A percentile compares a stretch with the other conserved stretches of the same genome.
phyloP scores from a whole-genome alignment of 345 rosid species.

The Lenwebbia sp. region DNA sequence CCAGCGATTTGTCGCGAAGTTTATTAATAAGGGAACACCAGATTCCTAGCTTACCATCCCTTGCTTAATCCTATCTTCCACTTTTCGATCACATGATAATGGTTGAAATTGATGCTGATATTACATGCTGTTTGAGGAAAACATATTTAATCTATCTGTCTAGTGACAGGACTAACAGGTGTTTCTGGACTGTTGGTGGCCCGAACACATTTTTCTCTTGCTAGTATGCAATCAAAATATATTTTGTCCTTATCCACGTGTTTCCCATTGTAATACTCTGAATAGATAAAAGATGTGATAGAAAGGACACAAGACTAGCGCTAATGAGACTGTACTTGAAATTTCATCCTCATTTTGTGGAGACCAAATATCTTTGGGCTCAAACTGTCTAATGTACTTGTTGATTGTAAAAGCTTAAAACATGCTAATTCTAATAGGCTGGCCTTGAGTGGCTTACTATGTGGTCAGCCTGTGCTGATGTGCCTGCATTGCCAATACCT shows the following conservation, averaged over 20 bases:
- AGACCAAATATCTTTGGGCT: not conserved
- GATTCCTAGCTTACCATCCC: not conserved
- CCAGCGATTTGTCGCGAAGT: not conserved
- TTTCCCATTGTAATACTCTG: not conserved
- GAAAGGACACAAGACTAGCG: not conserved
- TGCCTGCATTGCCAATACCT: not conserved
- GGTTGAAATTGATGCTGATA: not conserved
- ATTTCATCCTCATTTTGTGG: not conserved
- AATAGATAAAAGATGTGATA: not conserved
- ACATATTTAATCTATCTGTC: not conserved
- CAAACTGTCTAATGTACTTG: not conserved
- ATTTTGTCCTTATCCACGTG: not conserved
- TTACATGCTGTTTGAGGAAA: not conserved
- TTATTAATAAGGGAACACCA: not conserved
- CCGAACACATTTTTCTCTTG: not conserved
- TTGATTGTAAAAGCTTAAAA: not conserved
- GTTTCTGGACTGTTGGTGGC: not conserved
- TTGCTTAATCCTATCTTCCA: not conserved
- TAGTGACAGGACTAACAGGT: not conserved
- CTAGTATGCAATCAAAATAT: not conserved
- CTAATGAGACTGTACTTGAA: not conserved
- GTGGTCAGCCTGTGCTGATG: not conserved
- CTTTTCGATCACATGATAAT: not conserved
- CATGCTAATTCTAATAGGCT: not conserved
- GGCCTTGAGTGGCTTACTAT: not conserved